phyloP scores from a whole-genome alignment of 2,329 filamentous ascomycete genomes.

The Sporothrix humicola region DNA sequence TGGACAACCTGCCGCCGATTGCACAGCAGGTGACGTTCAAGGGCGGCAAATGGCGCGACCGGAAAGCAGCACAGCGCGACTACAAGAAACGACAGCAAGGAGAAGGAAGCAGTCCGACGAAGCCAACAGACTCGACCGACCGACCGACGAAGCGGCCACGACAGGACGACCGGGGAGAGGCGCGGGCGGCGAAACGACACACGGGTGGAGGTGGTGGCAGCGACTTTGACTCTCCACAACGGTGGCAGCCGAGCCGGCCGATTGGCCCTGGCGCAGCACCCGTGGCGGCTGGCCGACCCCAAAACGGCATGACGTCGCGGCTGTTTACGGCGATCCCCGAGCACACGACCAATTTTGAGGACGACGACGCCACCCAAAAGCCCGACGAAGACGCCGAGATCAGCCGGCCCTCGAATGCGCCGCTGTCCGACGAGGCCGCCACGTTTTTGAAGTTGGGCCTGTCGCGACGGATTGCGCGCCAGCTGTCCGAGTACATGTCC shows the following conservation, averaged over 20 bases:
- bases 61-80: conserved; percentile 76
- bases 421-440: conserved; percentile 79
- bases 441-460: conserved; percentile 88
- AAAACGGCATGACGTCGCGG: conserved; percentile 72
- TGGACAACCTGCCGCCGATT: conserved; percentile 68
- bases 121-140: neutral
- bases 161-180: conserved; percentile 22
- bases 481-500: conserved; percentile 82
- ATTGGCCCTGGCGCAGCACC: conserved; percentile 49
- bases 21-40: conserved; percentile 71
- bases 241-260: conserved; percentile 24
- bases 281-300: conserved; percentile 21
- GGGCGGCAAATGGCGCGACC: conserved; percentile 92
- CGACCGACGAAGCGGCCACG: conserved; percentile 27
- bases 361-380: conserved; percentile 41
- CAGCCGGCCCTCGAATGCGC: conserved; percentile 82
- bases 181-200: conserved; percentile 35
- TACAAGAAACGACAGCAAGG: conserved; percentile 43
- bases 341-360: conserved; percentile 64
- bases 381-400: conserved; percentile 57
- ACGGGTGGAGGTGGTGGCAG: no score
- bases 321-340: conserved; percentile 89
- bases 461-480: conserved; percentile 77
- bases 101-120: neutral
- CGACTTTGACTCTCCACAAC: no score